Base-by-base conservation (phyloP, 2,329 filamentous ascomycete genomes). In the Periconia digitata region DNA sequence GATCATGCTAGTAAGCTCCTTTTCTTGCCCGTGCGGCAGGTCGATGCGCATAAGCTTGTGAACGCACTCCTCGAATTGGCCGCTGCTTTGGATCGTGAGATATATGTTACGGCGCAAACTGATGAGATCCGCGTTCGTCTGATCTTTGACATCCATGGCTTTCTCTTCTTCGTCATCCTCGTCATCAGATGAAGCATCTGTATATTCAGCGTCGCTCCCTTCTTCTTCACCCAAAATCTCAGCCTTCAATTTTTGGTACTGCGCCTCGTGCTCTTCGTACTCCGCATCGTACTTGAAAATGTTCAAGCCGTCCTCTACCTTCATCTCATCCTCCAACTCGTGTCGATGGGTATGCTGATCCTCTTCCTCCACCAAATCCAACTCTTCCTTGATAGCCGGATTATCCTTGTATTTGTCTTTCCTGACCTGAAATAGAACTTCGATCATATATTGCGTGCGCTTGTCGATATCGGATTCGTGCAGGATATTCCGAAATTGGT, bases 361-460 rank as follows among this genome's bases (percentile, higher is more conserved):
- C 71, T 97, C 92, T 72, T 99, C 94, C 73, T 97, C 92, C 8
- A 99, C 90, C 39, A 99, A 73, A 72, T 99, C 94, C 48, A 99
- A 77, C 69, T 99, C 94, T 67, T 96, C 92, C 70, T 86, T 92
- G 61, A 97, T 78, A 0, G 91, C 86, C 16, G 87, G 90, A 63
- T 97, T 91, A 63, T 97, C 91, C 76, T 96, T 96, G 79, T 95
- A 99, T 63, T 88, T 88, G 74, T 97, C 92, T 73, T 96, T 96
- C 55, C 94, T 84, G 47, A 96, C 87, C 74, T 99, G 92, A 70
- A 99, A 99, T 37, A 99, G 76, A 6, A 97, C 94, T 71, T 99
- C 94, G 48, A 99, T 92, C 89, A 96, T 96, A 74, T 97, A 99
- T 74, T 99, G 94, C n/a, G 92, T 92, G 56, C 94, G 83, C 79